These are phyloP conservation scores for Tephrocybe sp. DNA, from an alignment of 768 basidiomycete species.

Conservation along the genomic window DNA sequence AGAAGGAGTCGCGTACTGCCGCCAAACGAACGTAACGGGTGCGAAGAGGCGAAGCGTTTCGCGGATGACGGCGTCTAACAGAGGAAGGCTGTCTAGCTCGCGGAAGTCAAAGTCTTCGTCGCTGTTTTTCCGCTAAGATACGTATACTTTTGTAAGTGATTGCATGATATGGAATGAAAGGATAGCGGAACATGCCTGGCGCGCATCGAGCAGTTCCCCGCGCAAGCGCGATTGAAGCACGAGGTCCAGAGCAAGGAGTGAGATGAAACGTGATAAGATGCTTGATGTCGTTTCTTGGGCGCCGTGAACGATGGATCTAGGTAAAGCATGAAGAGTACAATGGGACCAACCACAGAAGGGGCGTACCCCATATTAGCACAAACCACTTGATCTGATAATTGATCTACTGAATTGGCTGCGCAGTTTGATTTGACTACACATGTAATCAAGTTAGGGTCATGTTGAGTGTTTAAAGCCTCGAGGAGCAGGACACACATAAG, in stretches of 20 bases:
- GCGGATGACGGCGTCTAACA: conserved; percentile 36
- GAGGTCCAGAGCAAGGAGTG: conserved; percentile 23
- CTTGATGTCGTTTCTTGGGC: conserved; percentile 36
- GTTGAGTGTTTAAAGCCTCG: not conserved
- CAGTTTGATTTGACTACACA: conserved; percentile 30
- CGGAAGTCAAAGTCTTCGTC: conserved; percentile 34
- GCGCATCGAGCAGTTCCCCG: conserved; percentile 16
- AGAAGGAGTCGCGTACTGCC: conserved; percentile 25
- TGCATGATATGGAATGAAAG: not conserved
- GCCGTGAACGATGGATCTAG: conserved; percentile 31
- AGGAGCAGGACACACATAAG: conserved; percentile 16
- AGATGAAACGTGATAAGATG: conserved; percentile 27
- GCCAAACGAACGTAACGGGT: conserved; percentile 27
- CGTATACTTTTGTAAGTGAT: not conserved
- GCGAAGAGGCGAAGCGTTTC: conserved; percentile 33
- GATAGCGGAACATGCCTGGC: conserved; percentile 10
- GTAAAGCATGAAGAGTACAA: not conserved
- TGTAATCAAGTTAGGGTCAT: not conserved
- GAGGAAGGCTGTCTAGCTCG: conserved; percentile 33
- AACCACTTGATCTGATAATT: conserved; percentile 27
- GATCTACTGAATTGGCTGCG: conserved; percentile 25
- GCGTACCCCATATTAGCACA: conserved; percentile 30
- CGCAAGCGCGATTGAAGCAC: conserved; percentile 31
- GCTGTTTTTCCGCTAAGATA: conserved; percentile 16
- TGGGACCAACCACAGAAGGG: not conserved